These are phyloP conservation scores for Umbelopsis isabellina DNA, from an alignment of 192 early-diverging fungal genomes.

Conservation along the genomic window DNA sequence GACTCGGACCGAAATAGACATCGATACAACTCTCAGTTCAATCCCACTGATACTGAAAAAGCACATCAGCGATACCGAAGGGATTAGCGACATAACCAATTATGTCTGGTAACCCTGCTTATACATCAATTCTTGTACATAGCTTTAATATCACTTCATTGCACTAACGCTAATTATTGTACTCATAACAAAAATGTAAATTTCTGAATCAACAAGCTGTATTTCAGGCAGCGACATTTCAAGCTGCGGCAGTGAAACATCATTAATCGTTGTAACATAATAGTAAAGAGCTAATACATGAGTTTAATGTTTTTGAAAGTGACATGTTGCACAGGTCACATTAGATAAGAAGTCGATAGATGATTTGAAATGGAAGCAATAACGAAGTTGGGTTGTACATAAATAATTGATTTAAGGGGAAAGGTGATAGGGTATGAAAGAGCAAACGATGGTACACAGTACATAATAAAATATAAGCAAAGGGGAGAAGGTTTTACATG, in stretches of 20 bases:
- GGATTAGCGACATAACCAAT: neutral
- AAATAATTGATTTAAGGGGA: neutral
- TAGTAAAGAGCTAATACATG: too few species aligned
- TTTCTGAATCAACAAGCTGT: too few species aligned
- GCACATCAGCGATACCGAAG: conserved; percentile 43
- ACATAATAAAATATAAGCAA: conserved; percentile 4
- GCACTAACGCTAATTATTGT: too few species aligned
- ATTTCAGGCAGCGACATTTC: too few species aligned
- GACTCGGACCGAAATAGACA: conserved; percentile 1
- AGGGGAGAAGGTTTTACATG: neutral
- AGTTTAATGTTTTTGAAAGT: too few species aligned
- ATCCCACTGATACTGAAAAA: conserved; percentile 46
- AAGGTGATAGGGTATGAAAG: conserved; percentile 5
- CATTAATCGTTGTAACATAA: too few species aligned
- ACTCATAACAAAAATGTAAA: too few species aligned
- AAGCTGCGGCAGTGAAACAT: too few species aligned
- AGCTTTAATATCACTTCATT: too few species aligned
- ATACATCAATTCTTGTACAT: too few species aligned
- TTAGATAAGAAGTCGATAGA: neutral
- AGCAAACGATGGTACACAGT: neutral
- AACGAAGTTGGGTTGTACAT: neutral
- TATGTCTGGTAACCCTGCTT: too few species aligned
- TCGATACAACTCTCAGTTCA: conserved; percentile 59
- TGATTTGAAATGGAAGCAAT: neutral
- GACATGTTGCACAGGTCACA: too few species aligned